Evolutionary conservation across 495 filamentous ascomycete species (phyloP), one percentile per base, ranked within the genome.

Genomic region (Penicillium coffeae): DNA sequence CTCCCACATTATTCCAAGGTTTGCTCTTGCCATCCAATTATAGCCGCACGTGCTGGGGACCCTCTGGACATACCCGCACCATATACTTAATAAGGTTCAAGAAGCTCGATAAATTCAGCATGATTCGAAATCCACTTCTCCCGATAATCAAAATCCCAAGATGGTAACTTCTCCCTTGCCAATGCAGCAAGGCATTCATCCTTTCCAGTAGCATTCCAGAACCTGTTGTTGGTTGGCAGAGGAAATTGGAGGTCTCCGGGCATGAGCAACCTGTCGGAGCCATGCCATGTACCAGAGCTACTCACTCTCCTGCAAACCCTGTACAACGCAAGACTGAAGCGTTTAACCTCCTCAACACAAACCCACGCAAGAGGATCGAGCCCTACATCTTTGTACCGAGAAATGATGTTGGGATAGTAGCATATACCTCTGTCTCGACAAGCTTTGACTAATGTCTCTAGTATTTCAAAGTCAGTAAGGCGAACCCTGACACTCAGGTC

Each of bases 401-500:
- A 43, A n/a, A 67, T 52, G 9, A 67, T 64, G 19, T 55, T 63
- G 0, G 64, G 54, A 49, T 60, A 67, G 42, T 42, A 54, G 21
- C 66, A 65, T 55, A 69, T 56, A 21, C 59, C 64, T 14, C 55
- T 41, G 19, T n/a, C 62, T 33, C 48, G 47, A 48, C 64, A 65
- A 21, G 55, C 62, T 13, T 21, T 13, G 8, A 69, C 54, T 33
- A 69, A 52, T 7, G 52, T 32, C 7, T 55, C 13, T 8, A 69
- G 57, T 20, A 67, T 36, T 12, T 19, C 45, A 8, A 19, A 13
- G 20, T 62, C 47, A 5, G 50, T 14, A 38, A 37, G 0, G 1
- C 51, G 13, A 3, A 68, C 13, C 40, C 56, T 51, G 0, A 45
- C 21, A 15, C 51, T 58, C 6, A 68, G 39, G 14, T 62, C 54